Evolutionary conservation across 2,329 filamentous ascomycete species (phyloP), one percentile per base, ranked within the genome.

Genomic region (Aulographum hederae): DNA sequence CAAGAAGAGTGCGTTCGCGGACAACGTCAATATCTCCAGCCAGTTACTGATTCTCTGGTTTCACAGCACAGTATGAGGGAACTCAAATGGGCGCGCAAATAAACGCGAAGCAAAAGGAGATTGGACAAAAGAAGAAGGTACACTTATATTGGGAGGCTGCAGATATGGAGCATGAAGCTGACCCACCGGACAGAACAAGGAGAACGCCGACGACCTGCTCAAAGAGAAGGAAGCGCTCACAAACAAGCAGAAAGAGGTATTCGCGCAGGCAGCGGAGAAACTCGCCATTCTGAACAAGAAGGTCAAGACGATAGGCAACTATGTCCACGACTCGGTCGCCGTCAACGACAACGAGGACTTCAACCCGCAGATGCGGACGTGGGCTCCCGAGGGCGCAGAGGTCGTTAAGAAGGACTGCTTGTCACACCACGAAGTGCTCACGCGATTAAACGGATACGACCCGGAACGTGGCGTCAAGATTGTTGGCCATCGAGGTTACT

Each of bases 391-490:
- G 42, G 75, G 74, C 32, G 66, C 75, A 36, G 66, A 60, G 15
- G 70, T 79, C 30, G 72, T 84, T 56, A 81, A 84, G 63, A 85
- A 85, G 64, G 66, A 78, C 35, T 68, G 63, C 39, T 75, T 95
- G 38, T 93, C 85, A 32, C 89, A 98, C 54, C 89, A 98, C 55
- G 86, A 95, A 52, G 84, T 98, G 33, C 70, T 95, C 37, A 73
- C 76, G 36, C 70, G 82, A 43, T 61, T 95, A 39, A 82, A 89
- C 44, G 85, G 86, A 33, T 94, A 92, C 50, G 89, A 95, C 51
- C 78, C 82, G 1, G 82, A 93, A 48, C 76, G 89, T 41, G 84
- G 84, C 42, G 79, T 84, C 40, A 95, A 95, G 64, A 70, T 95
- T 39, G 85, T 92, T 28, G 86, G 89, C 32, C 86, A 95, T 56